Evolutionary conservation across 306 rosid species (phyloP), one percentile per base, ranked within the genome.

Genomic region (Pyrus pyrifolia): DNA sequence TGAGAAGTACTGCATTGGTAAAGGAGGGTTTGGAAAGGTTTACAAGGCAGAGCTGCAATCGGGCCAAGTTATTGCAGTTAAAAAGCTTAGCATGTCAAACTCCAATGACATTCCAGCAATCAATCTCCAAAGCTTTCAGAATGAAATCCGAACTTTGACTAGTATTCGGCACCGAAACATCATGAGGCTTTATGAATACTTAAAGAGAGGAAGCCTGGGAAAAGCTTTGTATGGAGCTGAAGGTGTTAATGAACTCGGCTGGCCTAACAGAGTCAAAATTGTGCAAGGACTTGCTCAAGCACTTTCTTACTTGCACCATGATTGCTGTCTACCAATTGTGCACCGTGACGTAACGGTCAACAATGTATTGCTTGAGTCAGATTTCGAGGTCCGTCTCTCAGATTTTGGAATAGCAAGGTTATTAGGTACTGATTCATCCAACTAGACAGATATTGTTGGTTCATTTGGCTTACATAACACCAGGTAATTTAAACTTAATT

Each of bases 1-100:
- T 29, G 93, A 88, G 6, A 85, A 76, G 46, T 80, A 81, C 74
- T 88, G 86, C 86, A 83, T 88, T 25, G 96, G 89, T 44, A 85
- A 80, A 76, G 88, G 92, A 77, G 92, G 91, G 35, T 85, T 74
- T 72, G 96, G 91, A 67, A 90, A 77, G 4, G 96, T 90, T n/a
- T 90, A 84, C 67, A 85, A 67, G 75, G 96, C 89, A 4, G 66
- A 49, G 19, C 21, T 88, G 44, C 8, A 21, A 58, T 58, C 63
- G 7, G 30, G 63, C 63, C 30, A 58, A 58, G 63, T 58, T 22
- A 14, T 58, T 21, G 63, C 6, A 8, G 30, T 58, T n/a, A 90
- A 88, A 65, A 76, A 76, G 40, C 75, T 90, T 52, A 80, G 82
- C 3, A 70, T 79, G 66, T 33, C 72, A 27, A 81, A 84, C 40